Conservation (phyloP, 257 asterid species). For the Asclepias syriaca region DNA sequence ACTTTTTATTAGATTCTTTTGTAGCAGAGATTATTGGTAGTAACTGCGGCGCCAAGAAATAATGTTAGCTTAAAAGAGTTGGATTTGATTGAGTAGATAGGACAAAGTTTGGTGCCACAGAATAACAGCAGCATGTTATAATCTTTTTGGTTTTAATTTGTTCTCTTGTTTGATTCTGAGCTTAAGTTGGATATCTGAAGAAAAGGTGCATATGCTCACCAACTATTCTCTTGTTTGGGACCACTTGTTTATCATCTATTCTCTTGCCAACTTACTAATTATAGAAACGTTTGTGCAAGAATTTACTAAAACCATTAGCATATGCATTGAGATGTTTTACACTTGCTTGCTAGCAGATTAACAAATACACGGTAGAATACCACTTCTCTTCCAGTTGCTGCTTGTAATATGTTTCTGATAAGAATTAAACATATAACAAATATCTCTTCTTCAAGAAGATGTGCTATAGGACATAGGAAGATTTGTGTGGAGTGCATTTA, state of each 20-base stretch:
- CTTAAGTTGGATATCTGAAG: conserved; percentile 25
- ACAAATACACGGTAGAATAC: background rate
- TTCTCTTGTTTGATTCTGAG: conserved; percentile 28
- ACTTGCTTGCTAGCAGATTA: background rate
- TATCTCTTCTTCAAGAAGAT: background rate
- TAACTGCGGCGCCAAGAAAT: background rate
- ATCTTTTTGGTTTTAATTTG: conserved; percentile 7
- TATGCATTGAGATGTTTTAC: background rate
- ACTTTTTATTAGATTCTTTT: conserved; percentile 13
- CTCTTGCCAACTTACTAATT: conserved; percentile 16
- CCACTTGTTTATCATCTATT: conserved; percentile 34
- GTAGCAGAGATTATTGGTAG: background rate
- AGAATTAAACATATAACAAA: background rate
- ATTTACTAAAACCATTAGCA: background rate
- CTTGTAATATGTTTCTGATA: background rate
- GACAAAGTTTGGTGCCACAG: conserved; percentile 21
- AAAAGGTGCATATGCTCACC: conserved; percentile 14
- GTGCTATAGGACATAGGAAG: background rate
- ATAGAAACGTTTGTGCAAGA: conserved; percentile 1
- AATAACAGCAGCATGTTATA: conserved; percentile 15
- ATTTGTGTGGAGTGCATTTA: background rate
- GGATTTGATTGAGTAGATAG: conserved; percentile 23
- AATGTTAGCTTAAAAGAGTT: background rate
- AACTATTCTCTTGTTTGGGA: conserved; percentile 23
- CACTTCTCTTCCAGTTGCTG: background rate